These are phyloP conservation scores for Leccinum griseonigrum DNA, from an alignment of 1,284 basidiomycete genomes.

Conservation along the genomic window DNA sequence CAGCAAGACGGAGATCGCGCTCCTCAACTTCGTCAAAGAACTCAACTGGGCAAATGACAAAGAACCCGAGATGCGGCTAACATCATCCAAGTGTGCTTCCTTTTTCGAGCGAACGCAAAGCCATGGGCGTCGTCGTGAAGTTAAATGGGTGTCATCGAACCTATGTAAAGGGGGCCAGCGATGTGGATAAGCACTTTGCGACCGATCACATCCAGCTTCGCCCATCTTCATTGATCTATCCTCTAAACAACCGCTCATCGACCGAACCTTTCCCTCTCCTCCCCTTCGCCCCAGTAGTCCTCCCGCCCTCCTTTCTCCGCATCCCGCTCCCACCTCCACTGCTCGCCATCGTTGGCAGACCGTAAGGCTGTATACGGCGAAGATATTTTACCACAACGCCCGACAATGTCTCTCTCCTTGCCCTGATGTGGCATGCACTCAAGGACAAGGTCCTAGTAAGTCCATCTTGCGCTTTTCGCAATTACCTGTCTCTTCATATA, in stretches of 20 bases:
- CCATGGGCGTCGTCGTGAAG: constrained; percentile 91
- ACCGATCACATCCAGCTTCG: too few species aligned
- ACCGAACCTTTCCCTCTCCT: background rate
- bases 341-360: constrained; percentile 47
- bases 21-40: constrained; percentile 88
- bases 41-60: constrained; percentile 82
- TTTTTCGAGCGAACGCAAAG: constrained; percentile 93
- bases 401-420: constrained; percentile 73
- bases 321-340: constrained; percentile 14
- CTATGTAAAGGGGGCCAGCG: constrained; percentile 92
- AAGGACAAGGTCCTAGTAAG: constrained; percentile 93
- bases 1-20: constrained; percentile 95
- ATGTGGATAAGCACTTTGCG: constrained; percentile 43
- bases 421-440: constrained; percentile 92
- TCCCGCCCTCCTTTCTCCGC: constrained; percentile 17
- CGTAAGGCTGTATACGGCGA: constrained; percentile 77
- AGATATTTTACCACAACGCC: constrained; percentile 79
- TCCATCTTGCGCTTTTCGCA: constrained; percentile 15
- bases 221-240: constrained; percentile 24
- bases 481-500: constrained; percentile 1
- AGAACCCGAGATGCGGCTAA: constrained; percentile 64
- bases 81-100: constrained; percentile 85
- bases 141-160: constrained; percentile 65
- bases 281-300: constrained; percentile 7
- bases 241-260: constrained; percentile 27